These are phyloP conservation scores for Ophiosphaerella korrae DNA, from an alignment of 2,329 filamentous ascomycete genomes.

Conservation along the genomic window DNA sequence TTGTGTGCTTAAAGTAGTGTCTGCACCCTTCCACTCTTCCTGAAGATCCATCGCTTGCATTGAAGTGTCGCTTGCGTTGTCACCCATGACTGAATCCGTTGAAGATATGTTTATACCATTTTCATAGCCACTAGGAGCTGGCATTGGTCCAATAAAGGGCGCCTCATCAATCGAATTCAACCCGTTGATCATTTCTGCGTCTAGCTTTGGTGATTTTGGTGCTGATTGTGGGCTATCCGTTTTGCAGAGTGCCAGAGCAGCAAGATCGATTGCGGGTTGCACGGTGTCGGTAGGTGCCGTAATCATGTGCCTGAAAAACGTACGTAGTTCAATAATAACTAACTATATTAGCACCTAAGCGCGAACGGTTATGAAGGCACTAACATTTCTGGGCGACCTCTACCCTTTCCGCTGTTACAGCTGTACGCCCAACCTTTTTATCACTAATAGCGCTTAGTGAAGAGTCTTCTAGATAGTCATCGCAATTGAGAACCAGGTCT, in stretches of 20 bases:
- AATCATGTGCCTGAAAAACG: constrained; percentile 73
- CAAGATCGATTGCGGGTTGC: constrained; percentile 75
- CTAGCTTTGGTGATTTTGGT: constrained; percentile 52
- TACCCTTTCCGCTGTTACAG: constrained; percentile 64
- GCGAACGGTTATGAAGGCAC: constrained; percentile 40
- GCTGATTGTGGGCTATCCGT: constrained; percentile 50
- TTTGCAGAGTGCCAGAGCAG: constrained; percentile 75
- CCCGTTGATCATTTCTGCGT: constrained; percentile 46
- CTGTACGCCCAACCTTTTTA: constrained; percentile 77
- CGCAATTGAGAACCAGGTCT: constrained; percentile 77
- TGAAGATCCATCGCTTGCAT: constrained; percentile 26
- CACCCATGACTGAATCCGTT: constrained; percentile 34
- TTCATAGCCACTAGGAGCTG: constrained; percentile 36
- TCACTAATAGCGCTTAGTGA: constrained; percentile 65
- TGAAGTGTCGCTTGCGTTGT: constrained; percentile 26
- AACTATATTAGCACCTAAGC: constrained; percentile 18
- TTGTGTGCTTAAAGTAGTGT: constrained; percentile 15
- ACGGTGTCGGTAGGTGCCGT: constrained; percentile 66
- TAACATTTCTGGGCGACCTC: constrained; percentile 73
- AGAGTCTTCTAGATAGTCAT: constrained; percentile 71
- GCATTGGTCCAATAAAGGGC: constrained; percentile 53
- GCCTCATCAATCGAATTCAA: constrained; percentile 52
- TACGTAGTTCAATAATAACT: constrained; percentile 77
- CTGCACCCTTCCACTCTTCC: background rate
- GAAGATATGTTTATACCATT: constrained; percentile 6